Base-by-base conservation (phyloP, 768 basidiomycete species). In the Wakefieldia striispora region DNA sequence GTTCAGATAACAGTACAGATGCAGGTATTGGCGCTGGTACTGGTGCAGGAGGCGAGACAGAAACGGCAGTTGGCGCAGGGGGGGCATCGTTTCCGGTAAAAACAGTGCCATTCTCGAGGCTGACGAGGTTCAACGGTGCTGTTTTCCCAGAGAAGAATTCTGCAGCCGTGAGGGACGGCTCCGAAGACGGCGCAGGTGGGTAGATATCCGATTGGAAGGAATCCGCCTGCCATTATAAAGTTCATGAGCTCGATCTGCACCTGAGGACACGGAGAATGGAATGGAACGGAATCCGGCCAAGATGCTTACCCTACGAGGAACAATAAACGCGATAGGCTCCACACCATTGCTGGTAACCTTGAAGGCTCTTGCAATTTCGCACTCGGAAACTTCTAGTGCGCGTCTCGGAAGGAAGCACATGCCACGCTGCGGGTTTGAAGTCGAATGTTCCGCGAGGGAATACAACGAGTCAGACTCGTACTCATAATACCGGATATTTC, bases 401-500 rank as follows among this genome's bases (percentile, higher is more conserved):
- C 94, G 88, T 31, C 95, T 83, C 12, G 97, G 97, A 37, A 97
- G 79, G 85, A 98, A 94, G 66, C 89, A 91, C 84, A 98, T 90
- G 12, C 97, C 97, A 44, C 95, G 90, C 69, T 98, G 95, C 24
- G 95, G 95, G 44, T 95, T 91, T 17, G 84, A 76, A 4, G 87
- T 89, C 67, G 94, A 89, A 77, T 95, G 81, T 65, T 97, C 97
- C 17, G 84, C 74, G 5, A 93, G 76, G 16, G 81, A 68, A 71
- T 82, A 77, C 17, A 98, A 76, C 40, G 83, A 76, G 70, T 97
- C 95, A 27, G 79, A 81, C 60, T 97, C 95, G 69, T 87, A 94
- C 67, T 99, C 97, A 69, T 86, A 98, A 78, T 91, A 95, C n/a
- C 95, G 86, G 54, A 98, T 86, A 66, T 99, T 99, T 24, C 95